These are phyloP conservation scores for Celoporthe dispersa DNA, from an alignment of 2,329 filamentous ascomycete genomes.

Conservation along the genomic window DNA sequence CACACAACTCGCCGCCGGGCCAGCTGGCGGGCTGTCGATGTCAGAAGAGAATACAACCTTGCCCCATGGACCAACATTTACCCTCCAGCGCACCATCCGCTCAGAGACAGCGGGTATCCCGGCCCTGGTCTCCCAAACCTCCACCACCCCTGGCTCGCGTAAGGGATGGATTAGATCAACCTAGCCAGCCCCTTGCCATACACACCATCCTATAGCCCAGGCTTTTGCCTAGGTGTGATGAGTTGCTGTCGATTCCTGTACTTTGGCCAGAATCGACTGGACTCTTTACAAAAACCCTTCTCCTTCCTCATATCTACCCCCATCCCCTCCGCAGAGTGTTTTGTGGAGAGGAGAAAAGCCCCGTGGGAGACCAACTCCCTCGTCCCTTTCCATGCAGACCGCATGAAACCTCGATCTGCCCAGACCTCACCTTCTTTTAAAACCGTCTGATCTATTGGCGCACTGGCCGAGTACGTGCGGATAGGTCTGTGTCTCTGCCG, in stretches of 20 bases:
- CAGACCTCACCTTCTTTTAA: background rate
- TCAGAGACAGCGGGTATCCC: constrained; percentile 4
- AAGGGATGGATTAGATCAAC: constrained; percentile 15
- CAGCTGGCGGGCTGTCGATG: background rate
- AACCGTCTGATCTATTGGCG: background rate
- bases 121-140: constrained; percentile 6
- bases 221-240: constrained; percentile 10
- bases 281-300: constrained; percentile 4
- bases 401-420: background rate
- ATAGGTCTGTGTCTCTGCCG: background rate
- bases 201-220: constrained; percentile 3
- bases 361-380: background rate
- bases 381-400: background rate
- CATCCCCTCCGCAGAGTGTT: background rate
- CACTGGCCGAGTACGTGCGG: background rate
- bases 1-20: background rate
- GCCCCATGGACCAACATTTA: background rate
- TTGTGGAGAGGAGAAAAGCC: background rate
- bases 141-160: constrained; percentile 18
- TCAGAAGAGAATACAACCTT: background rate
- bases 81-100: background rate
- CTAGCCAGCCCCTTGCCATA: constrained; percentile 4
- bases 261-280: background rate
- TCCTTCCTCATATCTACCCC: background rate
- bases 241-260: background rate